Evolutionary conservation across 192 early-diverging fungal species (phyloP), one percentile per base, ranked within the genome.

Genomic region (Rhizophagus clarus): DNA sequence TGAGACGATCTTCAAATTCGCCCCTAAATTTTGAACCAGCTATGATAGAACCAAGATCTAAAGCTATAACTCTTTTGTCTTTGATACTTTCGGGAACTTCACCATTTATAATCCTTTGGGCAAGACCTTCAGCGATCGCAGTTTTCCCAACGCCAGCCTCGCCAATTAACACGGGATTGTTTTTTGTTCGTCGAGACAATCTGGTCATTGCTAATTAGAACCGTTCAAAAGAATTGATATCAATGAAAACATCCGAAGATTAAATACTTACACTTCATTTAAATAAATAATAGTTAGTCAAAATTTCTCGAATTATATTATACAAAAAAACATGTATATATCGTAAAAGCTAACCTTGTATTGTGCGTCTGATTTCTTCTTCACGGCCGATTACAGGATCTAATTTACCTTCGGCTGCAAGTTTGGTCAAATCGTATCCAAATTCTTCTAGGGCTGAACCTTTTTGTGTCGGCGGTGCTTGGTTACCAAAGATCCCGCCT

Each of bases 11-110:
- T 80, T 95, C 94, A 72, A 95, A 95, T 85, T 95, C 94, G 8
- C 86, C 98, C 62, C 94, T 90, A 85, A 96, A 98, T 84, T 97
- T 97, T 61, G 97, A 93, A 61, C 98, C 98, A 3, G 98, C 97
- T 62, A 95, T 88, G 49, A 87, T 56, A 11, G 80, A 77, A 3
- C 90, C 90, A 11, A 94, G 81, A 71, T 94, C 93, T 24, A 94
- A 90, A 31, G n/a, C 26, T 22, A 37, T 34, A 20, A 80, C 60
- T 9, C 20, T 61, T 62, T 80, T 72, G 14, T 32, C 56, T 40
- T 61, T 74, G 2, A 80, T n/a, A 74, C 29, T 37, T 12, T 80
- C 70, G 17, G 98, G 98, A 8, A 99, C 97, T 83, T 98, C 96
- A n/a, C 93, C 92, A 22, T 91, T 88, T 3, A 97, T 90, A 81